Evolutionary conservation across 495 filamentous ascomycete genomes (phyloP).

Genomic region (Lentithecium fluviatile): DNA sequence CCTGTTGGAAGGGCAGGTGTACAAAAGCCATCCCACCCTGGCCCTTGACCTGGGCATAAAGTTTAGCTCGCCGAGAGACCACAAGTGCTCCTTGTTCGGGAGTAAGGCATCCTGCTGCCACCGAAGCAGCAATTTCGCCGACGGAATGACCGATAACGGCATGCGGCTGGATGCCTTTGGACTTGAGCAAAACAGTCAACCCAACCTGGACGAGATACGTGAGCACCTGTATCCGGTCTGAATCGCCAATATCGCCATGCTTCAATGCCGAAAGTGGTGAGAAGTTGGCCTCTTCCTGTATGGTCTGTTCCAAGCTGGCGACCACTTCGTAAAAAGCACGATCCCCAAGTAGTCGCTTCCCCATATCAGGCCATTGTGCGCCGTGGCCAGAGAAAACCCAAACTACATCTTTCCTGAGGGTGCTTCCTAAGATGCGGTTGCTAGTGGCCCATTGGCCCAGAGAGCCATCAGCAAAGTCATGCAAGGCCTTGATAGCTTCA

Average conservation of each 20-base stretch:
- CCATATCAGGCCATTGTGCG: constrained; percentile 36
- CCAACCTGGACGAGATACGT: constrained; percentile 44
- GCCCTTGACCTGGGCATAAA: constrained; percentile 48
- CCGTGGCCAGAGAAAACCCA: constrained; percentile 36
- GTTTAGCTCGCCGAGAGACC: constrained; percentile 39
- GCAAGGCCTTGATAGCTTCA: constrained; percentile 29
- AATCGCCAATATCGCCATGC: constrained; percentile 36
- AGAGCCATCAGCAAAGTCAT: constrained; percentile 27
- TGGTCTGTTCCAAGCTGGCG: constrained; percentile 27
- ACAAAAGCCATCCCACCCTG: constrained; percentile 55
- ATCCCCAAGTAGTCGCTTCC: constrained; percentile 22
- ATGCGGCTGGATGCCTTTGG: constrained; percentile 35
- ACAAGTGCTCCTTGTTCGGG: constrained; percentile 39
- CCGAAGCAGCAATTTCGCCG: constrained; percentile 42
- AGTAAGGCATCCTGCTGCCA: constrained; percentile 40
- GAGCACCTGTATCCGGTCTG: constrained; percentile 41
- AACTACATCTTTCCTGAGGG: constrained; percentile 15
- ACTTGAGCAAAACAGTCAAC: constrained; percentile 32
- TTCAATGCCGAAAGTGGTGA: constrained; percentile 41
- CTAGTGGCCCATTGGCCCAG: constrained; percentile 27
- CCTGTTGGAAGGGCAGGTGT: constrained; percentile 47
- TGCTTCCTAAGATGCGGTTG: constrained; percentile 29
- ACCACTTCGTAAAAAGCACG: constrained; percentile 15
- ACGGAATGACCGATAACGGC: constrained; percentile 46
- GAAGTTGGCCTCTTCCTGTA: constrained; percentile 37